Percentiles rank a stretch among this genome's conserved stretches.
Conservation (phyloP, 2,329 filamentous ascomycete genomes). For the Diaporthe capsici region DNA sequence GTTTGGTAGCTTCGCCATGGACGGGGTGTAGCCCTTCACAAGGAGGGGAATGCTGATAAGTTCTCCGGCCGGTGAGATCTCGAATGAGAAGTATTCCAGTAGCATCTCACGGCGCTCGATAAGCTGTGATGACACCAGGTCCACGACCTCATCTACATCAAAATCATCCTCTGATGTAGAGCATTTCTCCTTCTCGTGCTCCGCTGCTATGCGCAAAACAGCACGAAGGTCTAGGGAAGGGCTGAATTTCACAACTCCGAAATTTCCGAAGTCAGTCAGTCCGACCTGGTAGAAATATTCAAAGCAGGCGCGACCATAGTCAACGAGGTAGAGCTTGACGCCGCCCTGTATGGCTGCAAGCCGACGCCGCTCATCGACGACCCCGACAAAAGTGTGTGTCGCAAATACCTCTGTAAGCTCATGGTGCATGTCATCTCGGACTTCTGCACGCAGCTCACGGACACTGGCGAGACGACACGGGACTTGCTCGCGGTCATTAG, state of each 20-base stretch:
- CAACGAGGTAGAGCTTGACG: conserved; percentile 91
- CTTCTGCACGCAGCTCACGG: conserved; percentile 84
- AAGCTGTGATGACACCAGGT: conserved; percentile 76
- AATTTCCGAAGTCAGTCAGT: conserved; percentile 95
- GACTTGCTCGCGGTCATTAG: conserved; percentile 74
- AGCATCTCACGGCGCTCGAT: conserved; percentile 88
- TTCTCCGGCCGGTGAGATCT: conserved; percentile 83
- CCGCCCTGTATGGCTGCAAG: conserved; percentile 95
- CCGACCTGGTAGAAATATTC: conserved; percentile 98
- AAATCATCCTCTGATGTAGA: conserved; percentile 65
- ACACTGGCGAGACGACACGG: conserved; percentile 85
- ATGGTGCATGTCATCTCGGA: conserved; percentile 86
- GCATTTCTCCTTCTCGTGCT: conserved; percentile 72
- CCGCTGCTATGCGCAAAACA: conserved; percentile 80
- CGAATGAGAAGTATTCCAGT: conserved; percentile 90
- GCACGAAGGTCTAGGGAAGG: conserved; percentile 80
- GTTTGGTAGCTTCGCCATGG: conserved; percentile 86
- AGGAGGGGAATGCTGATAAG: conserved; percentile 86
- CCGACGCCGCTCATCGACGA: conserved; percentile 89
- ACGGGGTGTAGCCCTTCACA: conserved; percentile 89
- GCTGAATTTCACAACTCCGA: conserved; percentile 85
- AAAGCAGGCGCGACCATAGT: conserved; percentile 88
- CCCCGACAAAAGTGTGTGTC: conserved; percentile 90
- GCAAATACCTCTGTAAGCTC: conserved; percentile 90
- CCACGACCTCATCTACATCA: conserved; percentile 76